Evolutionary conservation across 2,329 filamentous ascomycete species (phyloP).

Genomic region (Elsinoe necatrix): DNA sequence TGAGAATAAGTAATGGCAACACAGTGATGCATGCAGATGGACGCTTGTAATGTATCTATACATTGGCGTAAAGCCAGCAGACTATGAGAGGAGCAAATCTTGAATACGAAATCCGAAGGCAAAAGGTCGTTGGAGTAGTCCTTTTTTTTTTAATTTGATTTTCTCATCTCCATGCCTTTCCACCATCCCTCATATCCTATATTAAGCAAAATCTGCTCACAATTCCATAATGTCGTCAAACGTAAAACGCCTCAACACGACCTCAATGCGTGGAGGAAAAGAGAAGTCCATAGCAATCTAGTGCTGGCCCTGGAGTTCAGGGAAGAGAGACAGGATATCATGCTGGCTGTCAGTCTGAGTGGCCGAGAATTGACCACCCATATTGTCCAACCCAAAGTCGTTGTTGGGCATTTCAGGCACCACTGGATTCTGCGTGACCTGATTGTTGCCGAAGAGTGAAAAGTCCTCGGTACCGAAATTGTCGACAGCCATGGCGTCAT

Average conservation of each 20-base stretch:
- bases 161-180: slow-evolving; percentile 3
- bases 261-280: slow-evolving; percentile 18
- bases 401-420: not conserved
- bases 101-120: not conserved
- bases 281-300: slow-evolving; percentile 5
- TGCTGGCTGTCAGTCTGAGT: slow-evolving; percentile 22
- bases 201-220: not conserved
- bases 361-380: slow-evolving; percentile 27
- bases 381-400: slow-evolving; percentile 28
- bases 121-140: not conserved
- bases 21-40: not conserved
- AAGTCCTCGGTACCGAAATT: slow-evolving; percentile 61
- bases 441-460: slow-evolving; percentile 45
- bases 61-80: not conserved
- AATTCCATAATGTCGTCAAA: not conserved
- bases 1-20: too few relatives aligned
- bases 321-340: slow-evolving; percentile 24
- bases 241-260: slow-evolving; percentile 16
- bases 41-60: not conserved
- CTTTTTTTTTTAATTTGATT: slow-evolving; percentile 4
- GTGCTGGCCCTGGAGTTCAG: slow-evolving; percentile 20
- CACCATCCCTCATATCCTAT: not conserved
- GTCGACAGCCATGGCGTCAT: slow-evolving; percentile 50
- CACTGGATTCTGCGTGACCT: not conserved
- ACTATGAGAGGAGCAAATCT: slow-evolving; percentile 6